Conservation (phyloP, 371 early-diverging fungal species). For the Actinomucor elegans region DNA sequence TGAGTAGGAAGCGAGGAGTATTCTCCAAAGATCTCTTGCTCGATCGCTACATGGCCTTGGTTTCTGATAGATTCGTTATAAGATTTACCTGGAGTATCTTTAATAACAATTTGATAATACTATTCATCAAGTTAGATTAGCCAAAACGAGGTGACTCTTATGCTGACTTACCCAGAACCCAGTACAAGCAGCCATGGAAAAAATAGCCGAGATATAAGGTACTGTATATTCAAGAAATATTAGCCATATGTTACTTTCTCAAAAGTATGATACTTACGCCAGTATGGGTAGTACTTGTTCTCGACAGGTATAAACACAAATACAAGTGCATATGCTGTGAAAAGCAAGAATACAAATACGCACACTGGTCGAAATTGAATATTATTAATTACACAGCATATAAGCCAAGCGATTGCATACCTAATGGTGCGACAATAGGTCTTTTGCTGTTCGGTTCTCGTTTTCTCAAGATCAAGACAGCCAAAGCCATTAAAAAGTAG, state of each 20-base stretch:
- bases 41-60: slow-evolving; percentile 32
- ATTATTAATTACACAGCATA: background rate
- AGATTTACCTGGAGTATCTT: slow-evolving; percentile 35
- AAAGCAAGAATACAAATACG: slow-evolving; percentile 26
- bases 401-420: slow-evolving; percentile 19
- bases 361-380: slow-evolving; percentile 9
- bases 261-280: slow-evolving; percentile 32
- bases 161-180: slow-evolving; percentile 36
- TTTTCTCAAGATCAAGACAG: slow-evolving; percentile 33
- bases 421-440: slow-evolving; percentile 33
- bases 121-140: slow-evolving; percentile 2
- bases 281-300: slow-evolving; percentile 42
- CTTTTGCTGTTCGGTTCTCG: slow-evolving; percentile 35
- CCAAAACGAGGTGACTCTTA: background rate
- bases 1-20: slow-evolving; percentile 14
- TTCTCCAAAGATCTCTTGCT: slow-evolving; percentile 35
- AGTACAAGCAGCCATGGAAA: slow-evolving; percentile 27
- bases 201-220: slow-evolving; percentile 37
- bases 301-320: slow-evolving; percentile 48
- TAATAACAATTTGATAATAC: slow-evolving; percentile 41
- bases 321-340: slow-evolving; percentile 34
- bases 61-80: slow-evolving; percentile 40
- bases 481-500: slow-evolving; percentile 34
- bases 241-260: background rate
- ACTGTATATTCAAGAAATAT: slow-evolving; percentile 13